These are phyloP conservation scores for Trichoderma sp. DNA, from an alignment of 2,329 filamentous ascomycete species.

Conservation along the genomic window DNA sequence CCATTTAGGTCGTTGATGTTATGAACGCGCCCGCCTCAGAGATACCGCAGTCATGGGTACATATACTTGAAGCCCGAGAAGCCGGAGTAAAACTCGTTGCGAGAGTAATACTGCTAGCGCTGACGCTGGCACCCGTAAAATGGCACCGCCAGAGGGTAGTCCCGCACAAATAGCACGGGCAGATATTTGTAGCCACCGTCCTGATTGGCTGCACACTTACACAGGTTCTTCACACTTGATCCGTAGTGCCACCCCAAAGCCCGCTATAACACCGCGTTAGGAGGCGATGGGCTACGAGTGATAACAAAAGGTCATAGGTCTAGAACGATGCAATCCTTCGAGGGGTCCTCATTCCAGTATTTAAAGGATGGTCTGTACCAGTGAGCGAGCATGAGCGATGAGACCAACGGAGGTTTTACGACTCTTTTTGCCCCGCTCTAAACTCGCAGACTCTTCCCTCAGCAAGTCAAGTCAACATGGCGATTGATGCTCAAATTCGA, in stretches of 20 bases:
- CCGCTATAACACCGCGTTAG: neutral
- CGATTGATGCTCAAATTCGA: neutral
- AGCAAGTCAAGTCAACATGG: neutral
- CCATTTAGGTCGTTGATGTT: neutral
- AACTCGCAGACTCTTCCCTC: neutral
- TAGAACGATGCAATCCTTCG: neutral
- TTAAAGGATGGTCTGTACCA: neutral
- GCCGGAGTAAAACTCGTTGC: neutral
- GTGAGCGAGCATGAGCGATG: neutral
- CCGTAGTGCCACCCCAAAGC: neutral
- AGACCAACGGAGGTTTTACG: neutral
- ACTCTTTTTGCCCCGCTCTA: neutral
- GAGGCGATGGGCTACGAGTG: neutral
- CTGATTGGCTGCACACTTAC: neutral
- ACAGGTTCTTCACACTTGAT: neutral
- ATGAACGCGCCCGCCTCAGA: neutral
- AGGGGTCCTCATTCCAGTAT: neutral
- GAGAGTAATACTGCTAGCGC: neutral
- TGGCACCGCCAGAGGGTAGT: neutral
- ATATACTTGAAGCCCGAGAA: neutral
- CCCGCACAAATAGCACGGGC: neutral
- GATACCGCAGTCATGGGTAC: neutral
- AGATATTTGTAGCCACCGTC: neutral
- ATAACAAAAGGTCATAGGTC: neutral
- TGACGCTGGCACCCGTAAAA: neutral